A percentile compares a stretch with the other conserved stretches of the same genome.
These are phyloP conservation scores for Galeopsis tetrahit DNA, from an alignment of 257 asterid species.

Conservation along the genomic window DNA sequence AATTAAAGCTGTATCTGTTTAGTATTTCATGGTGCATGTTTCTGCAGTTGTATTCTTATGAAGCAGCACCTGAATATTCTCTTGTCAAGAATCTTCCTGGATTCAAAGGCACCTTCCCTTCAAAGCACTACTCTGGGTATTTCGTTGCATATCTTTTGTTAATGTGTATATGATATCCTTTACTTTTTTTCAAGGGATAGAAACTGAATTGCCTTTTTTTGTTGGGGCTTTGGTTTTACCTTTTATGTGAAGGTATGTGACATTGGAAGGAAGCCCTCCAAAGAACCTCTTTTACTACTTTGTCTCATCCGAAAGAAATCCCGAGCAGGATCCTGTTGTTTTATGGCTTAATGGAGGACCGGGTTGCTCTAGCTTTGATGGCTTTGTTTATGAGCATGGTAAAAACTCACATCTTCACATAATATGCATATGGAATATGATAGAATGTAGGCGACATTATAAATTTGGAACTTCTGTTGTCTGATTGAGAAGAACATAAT, in stretches of 20 bases:
- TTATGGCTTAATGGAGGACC: constrained; percentile 76
- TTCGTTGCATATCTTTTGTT: background rate
- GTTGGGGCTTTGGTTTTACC: background rate
- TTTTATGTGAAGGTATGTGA: constrained; percentile 45
- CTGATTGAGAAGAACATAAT: background rate
- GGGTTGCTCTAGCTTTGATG: constrained; percentile 76
- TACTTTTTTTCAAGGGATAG: background rate
- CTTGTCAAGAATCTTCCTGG: constrained; percentile 54
- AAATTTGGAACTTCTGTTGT: background rate
- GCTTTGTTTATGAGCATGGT: constrained; percentile 74
- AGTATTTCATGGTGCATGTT: constrained; percentile 33
- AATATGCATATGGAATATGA: background rate
- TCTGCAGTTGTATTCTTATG: constrained; percentile 32
- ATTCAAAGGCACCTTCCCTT: constrained; percentile 60
- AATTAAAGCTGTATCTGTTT: constrained; percentile 14
- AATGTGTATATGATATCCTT: background rate
- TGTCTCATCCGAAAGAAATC: constrained; percentile 54
- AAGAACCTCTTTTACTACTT: constrained; percentile 68
- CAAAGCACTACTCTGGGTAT: constrained; percentile 66
- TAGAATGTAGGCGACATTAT: background rate
- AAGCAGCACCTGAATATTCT: constrained; percentile 53
- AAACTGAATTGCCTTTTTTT: background rate
- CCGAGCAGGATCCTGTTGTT: constrained; percentile 56
- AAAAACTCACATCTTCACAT: background rate
- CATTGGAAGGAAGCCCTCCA: constrained; percentile 36